These are phyloP conservation scores for Penicillium nordicum DNA, from an alignment of 2,329 filamentous ascomycete genomes.

Conservation along the genomic window DNA sequence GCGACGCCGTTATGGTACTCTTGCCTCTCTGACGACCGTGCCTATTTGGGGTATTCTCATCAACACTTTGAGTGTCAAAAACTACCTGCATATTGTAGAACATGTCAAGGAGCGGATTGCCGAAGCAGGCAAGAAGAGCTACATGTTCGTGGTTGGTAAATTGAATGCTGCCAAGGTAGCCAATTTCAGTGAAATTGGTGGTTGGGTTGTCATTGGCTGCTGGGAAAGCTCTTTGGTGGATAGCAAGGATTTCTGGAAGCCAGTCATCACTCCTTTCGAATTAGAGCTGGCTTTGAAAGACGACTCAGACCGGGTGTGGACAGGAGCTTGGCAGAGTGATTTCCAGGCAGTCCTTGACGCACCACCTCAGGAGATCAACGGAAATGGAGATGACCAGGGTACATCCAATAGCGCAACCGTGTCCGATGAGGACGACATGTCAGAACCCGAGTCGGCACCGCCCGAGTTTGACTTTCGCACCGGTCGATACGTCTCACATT, in stretches of 20 bases:
- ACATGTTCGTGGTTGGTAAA: constrained; percentile 95
- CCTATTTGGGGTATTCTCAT: constrained; percentile 91
- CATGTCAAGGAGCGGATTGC: constrained; percentile 70
- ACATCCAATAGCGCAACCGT: constrained; percentile 25
- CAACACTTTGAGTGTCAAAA: constrained; percentile 88
- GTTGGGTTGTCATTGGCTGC: constrained; percentile 96
- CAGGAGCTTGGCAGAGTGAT: constrained; percentile 81
- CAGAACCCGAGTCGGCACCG: constrained; percentile 64
- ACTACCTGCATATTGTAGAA: constrained; percentile 79
- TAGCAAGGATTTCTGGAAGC: constrained; percentile 81
- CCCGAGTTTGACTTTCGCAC: constrained; percentile 92
- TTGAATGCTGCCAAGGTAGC: constrained; percentile 93
- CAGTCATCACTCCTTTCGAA: constrained; percentile 94
- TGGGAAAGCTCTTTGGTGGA: constrained; percentile 96
- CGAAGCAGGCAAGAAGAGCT: constrained; percentile 84
- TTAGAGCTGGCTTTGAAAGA: constrained; percentile 71
- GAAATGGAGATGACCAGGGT: constrained; percentile 25
- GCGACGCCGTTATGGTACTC: constrained; percentile 80
- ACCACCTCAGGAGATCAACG: constrained; percentile 17
- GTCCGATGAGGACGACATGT: constrained; percentile 58
- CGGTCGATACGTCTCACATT: constrained; percentile 75
- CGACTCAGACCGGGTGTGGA: constrained; percentile 78
- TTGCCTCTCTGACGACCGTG: constrained; percentile 74
- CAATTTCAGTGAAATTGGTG: constrained; percentile 92
- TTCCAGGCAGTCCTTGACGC: constrained; percentile 65